Conservation (phyloP, 2,329 filamentous ascomycete genomes). For the Dothidotthia symphoricarpi region DNA sequence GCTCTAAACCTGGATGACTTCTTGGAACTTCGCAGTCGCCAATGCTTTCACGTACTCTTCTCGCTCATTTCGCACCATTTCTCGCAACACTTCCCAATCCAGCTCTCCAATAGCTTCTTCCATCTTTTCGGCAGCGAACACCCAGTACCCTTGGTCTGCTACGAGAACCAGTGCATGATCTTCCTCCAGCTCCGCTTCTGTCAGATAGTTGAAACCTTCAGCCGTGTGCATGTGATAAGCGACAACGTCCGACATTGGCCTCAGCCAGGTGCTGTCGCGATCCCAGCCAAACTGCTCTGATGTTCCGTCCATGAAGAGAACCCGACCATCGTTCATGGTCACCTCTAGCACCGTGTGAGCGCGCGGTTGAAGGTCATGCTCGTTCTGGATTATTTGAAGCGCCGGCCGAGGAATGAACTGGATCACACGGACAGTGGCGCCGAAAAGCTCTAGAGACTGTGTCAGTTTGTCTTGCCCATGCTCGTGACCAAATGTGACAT, state of each 20-base stretch:
- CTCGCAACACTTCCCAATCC: slow-evolving; percentile 7
- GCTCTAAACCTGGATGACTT: too few species aligned
- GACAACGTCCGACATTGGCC: not conserved
- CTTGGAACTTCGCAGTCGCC: too few species aligned
- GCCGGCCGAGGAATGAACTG: too few species aligned
- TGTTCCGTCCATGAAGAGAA: slow-evolving; percentile 8
- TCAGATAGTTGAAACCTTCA: not conserved
- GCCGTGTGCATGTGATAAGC: not conserved
- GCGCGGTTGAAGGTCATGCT: too few species aligned
- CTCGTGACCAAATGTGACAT: too few species aligned
- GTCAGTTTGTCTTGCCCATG: too few species aligned
- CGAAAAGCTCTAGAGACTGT: too few species aligned
- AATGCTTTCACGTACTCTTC: too few species aligned
- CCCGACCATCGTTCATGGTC: not conserved
- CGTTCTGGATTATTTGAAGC: too few species aligned
- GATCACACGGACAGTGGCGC: too few species aligned
- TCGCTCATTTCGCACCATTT: too few species aligned
- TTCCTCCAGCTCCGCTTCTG: not conserved
- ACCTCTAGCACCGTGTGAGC: slow-evolving; percentile 8
- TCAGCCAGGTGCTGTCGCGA: slow-evolving; percentile 5
- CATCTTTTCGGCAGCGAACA: slow-evolving; percentile 1
- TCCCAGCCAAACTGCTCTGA: slow-evolving; percentile 8
- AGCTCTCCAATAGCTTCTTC: slow-evolving; percentile 2
- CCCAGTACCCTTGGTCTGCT: slow-evolving; percentile 1
- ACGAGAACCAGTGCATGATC: not conserved